A percentile compares a stretch with the other conserved stretches of the same genome.
Evolutionary conservation across 2,329 filamentous ascomycete genomes (phyloP).

Genomic region (Penicillium sclerotigenum): DNA sequence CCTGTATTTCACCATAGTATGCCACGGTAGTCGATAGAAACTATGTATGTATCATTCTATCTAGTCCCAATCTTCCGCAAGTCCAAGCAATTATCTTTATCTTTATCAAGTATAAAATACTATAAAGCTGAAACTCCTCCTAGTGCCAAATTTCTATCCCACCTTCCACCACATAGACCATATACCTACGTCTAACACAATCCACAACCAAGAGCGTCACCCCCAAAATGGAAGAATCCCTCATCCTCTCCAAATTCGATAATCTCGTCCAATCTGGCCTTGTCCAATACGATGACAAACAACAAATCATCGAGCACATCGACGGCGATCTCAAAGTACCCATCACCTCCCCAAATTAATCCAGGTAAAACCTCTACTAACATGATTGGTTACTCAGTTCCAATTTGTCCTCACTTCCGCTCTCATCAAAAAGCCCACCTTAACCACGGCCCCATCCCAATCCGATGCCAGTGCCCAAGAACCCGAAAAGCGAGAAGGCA

Average conservation of each 20-base stretch:
- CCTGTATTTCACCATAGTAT: too few species aligned
- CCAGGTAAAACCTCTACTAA: background rate
- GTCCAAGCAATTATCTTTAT: background rate
- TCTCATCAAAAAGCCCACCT: background rate
- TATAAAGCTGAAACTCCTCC: background rate
- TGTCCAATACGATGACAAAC: background rate
- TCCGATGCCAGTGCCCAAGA: background rate
- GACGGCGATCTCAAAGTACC: background rate
- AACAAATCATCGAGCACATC: background rate
- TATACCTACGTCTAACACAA: background rate
- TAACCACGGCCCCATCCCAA: background rate
- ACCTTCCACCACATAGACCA: background rate
- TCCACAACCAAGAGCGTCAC: background rate
- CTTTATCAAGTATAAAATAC: background rate
- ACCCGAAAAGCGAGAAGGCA: background rate
- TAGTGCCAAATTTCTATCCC: background rate
- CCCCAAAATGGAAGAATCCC: background rate
- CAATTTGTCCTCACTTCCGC: background rate
- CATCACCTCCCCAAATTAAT: background rate
- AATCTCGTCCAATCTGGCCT: background rate
- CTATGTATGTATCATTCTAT: background rate
- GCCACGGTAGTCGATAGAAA: background rate
- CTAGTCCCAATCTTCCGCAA: background rate
- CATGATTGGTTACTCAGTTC: background rate
- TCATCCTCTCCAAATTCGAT: background rate